Percentiles rank a stretch among this genome's conserved stretches.
These are phyloP conservation scores for Astrocystis sublimbata DNA, from an alignment of 495 filamentous ascomycete species.

Conservation along the genomic window DNA sequence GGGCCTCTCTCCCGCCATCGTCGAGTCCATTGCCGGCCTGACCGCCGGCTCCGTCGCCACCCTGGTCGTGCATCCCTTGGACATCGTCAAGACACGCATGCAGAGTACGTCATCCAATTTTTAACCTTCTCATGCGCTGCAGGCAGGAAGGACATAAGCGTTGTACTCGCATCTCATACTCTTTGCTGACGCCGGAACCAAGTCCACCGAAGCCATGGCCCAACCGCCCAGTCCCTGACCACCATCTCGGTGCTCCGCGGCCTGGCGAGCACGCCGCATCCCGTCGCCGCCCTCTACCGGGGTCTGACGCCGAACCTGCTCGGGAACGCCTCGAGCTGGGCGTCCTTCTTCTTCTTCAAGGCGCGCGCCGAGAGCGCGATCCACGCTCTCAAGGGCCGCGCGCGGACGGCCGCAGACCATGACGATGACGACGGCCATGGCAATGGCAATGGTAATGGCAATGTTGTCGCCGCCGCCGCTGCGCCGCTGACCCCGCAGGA, in stretches of 20 bases:
- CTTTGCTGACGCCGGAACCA: not conserved
- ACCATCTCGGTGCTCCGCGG: conserved; percentile 47
- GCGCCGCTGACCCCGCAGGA: conserved; percentile 71
- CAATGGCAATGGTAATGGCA: too few relatives aligned
- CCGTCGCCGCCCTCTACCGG: conserved; percentile 73
- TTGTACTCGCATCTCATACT: too few relatives aligned
- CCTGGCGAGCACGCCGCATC: conserved; percentile 43
- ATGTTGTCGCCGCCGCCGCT: conserved; percentile 13
- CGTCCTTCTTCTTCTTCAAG: conserved; percentile 80
- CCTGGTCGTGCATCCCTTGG: conserved; percentile 80
- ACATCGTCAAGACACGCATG: conserved; percentile 93
- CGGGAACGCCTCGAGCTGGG: conserved; percentile 90
- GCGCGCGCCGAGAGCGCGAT: conserved; percentile 45
- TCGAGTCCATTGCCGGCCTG: conserved; percentile 90
- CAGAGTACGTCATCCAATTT: conserved; percentile 59
- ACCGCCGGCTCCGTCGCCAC: conserved; percentile 84
- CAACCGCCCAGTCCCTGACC: conserved; percentile 34
- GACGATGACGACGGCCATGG: too few relatives aligned
- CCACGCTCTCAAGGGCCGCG: conserved; percentile 25
- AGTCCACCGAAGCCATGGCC: conserved; percentile 40
- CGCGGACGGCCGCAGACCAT: too few relatives aligned
- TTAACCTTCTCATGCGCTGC: not conserved
- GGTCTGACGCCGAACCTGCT: conserved; percentile 87
- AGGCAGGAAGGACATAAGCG: too few relatives aligned
- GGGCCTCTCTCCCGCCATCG: conserved; percentile 68